Evolutionary conservation across 2,329 filamentous ascomycete genomes (phyloP).

Genomic region (Hypoxylon sp.): DNA sequence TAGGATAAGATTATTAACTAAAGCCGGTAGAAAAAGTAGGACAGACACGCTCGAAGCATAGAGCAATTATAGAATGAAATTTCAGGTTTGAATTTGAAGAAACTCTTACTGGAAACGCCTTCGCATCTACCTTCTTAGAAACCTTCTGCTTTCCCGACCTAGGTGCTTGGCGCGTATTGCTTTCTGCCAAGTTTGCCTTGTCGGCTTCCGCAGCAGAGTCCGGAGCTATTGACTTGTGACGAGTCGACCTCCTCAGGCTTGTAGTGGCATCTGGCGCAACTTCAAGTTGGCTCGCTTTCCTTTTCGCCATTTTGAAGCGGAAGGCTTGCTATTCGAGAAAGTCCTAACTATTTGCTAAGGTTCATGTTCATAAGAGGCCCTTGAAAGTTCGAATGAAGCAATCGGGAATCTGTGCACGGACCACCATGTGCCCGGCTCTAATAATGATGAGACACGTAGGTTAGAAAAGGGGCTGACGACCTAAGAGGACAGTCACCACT

Average conservation of each 20-base stretch:
- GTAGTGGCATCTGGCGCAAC: slow-evolving; percentile 26
- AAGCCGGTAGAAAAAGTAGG: background rate
- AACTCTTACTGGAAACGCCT: slow-evolving; percentile 26
- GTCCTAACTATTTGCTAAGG: background rate
- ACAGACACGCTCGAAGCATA: background rate
- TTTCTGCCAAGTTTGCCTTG: slow-evolving; percentile 8
- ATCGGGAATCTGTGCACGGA: background rate
- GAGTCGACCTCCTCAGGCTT: slow-evolving; percentile 45
- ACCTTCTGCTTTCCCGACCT: slow-evolving; percentile 17
- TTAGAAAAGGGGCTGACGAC: background rate
- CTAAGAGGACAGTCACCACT: background rate
- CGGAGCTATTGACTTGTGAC: slow-evolving; percentile 39
- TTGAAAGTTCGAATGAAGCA: background rate
- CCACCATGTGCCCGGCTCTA: background rate
- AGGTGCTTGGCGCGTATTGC: slow-evolving; percentile 6
- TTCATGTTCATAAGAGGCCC: background rate
- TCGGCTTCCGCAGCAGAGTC: slow-evolving; percentile 17
- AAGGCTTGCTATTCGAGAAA: background rate
- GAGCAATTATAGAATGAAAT: background rate
- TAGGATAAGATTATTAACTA: slow-evolving; percentile 22
- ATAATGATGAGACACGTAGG: background rate
- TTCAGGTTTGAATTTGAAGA: background rate
- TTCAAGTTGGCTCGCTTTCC: slow-evolving; percentile 43
- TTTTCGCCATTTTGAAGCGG: slow-evolving; percentile 44
- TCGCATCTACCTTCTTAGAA: slow-evolving; percentile 13